Conservation (phyloP, 192 early-diverging fungal species). For the Linnemannia schmuckeri region DNA sequence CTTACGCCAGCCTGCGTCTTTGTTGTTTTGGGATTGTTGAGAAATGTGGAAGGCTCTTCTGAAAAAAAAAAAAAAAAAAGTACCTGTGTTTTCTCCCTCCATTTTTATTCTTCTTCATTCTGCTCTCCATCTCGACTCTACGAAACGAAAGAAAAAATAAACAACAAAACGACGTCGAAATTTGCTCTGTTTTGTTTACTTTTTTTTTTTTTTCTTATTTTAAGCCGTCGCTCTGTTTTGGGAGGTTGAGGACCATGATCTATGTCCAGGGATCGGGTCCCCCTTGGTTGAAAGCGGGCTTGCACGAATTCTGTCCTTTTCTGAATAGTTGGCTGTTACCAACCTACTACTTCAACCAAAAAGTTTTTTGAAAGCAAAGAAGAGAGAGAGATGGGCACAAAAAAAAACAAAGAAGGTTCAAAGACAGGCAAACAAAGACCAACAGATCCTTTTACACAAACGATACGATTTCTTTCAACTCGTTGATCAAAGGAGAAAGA, state of each 20-base stretch:
- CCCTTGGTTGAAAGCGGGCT: not conserved
- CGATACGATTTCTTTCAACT: not conserved
- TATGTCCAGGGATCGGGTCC: not conserved
- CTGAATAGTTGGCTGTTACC: not conserved
- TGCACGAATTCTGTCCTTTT: not conserved
- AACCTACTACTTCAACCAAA: too few species aligned
- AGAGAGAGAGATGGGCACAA: too few species aligned
- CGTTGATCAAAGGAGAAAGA: not conserved
- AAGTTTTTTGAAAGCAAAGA: too few species aligned
- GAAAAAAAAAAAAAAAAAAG: too few species aligned
- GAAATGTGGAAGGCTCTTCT: not conserved
- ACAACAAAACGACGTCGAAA: not conserved
- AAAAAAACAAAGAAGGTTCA: too few species aligned
- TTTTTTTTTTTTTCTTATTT: not conserved
- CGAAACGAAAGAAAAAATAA: not conserved
- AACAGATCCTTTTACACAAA: too few species aligned
- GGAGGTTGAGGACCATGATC: not conserved
- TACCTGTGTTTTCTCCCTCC: not conserved
- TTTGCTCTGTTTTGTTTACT: slow-evolving; percentile 1
- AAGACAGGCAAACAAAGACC: too few species aligned
- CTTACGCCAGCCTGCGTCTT: not conserved
- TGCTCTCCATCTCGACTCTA: not conserved
- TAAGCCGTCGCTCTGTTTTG: too few species aligned
- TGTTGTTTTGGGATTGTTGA: not conserved
- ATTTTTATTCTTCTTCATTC: not conserved